phyloP scores from a whole-genome alignment of 306 rosid genomes.

The Mucuna pruriens region DNA sequence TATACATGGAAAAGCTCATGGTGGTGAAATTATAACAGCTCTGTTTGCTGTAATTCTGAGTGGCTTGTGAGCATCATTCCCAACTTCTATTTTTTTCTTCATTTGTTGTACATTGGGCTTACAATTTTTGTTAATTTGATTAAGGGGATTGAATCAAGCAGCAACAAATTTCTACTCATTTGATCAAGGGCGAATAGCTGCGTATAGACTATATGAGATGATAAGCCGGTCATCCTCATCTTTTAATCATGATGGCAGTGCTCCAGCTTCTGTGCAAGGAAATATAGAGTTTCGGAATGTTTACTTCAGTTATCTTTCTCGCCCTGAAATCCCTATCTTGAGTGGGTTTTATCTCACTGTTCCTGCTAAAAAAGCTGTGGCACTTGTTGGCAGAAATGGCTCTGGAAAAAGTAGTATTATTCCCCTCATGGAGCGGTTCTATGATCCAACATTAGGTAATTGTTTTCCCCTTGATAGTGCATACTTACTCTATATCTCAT shows the following conservation, averaged over 20 bases:
- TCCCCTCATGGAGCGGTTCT: slow-evolving; percentile 99
- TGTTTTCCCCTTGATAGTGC: slow-evolving; percentile 16
- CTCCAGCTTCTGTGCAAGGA: slow-evolving; percentile 82
- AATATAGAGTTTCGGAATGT: slow-evolving; percentile 97
- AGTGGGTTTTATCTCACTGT: slow-evolving; percentile 98
- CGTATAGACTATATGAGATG: slow-evolving; percentile 98
- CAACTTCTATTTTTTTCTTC: neutral
- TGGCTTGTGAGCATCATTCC: slow-evolving; percentile 85
- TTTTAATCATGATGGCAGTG: slow-evolving; percentile 79
- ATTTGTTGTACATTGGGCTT: slow-evolving; percentile 11
- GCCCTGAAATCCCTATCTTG: slow-evolving; percentile 99
- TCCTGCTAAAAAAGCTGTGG: slow-evolving; percentile 99
- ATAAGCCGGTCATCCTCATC: slow-evolving; percentile 95
- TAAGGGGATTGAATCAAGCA: slow-evolving; percentile 97
- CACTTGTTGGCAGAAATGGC: slow-evolving; percentile 99
- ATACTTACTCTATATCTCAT: slow-evolving; percentile 23
- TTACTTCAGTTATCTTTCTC: slow-evolving; percentile 97
- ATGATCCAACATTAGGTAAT: slow-evolving; percentile 96
- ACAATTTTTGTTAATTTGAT: slow-evolving; percentile 40
- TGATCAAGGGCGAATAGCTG: slow-evolving; percentile 99
- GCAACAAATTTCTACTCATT: slow-evolving; percentile 99
- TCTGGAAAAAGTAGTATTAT: slow-evolving; percentile 99
- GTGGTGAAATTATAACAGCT: slow-evolving; percentile 96
- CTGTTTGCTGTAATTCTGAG: slow-evolving; percentile 95
- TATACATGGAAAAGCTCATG: slow-evolving; percentile 64